These are phyloP conservation scores for Xylaria sp. DNA, from an alignment of 2,329 filamentous ascomycete genomes.

Conservation along the genomic window DNA sequence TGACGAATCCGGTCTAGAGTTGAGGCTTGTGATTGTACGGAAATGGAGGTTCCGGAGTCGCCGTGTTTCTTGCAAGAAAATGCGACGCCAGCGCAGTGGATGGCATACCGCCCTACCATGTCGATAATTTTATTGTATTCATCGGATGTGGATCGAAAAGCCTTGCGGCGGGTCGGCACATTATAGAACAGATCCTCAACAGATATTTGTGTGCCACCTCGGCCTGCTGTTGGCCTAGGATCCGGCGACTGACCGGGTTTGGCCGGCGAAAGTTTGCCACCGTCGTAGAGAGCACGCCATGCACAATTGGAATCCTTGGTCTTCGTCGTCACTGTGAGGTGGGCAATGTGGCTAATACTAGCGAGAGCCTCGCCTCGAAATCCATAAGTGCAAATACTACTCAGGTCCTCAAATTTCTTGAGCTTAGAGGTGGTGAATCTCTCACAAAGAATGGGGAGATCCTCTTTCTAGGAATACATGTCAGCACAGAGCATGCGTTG, in stretches of 20 bases:
- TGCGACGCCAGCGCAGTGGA: conserved; percentile 89
- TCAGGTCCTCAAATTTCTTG: conserved; percentile 90
- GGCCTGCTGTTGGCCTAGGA: conserved; percentile 87
- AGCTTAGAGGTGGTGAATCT: conserved; percentile 97
- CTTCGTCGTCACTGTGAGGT: conserved; percentile 93
- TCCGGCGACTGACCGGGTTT: conserved; percentile 90
- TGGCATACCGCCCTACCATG: conserved; percentile 89
- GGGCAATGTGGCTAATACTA: conserved; percentile 98
- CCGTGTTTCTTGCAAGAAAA: conserved; percentile 98
- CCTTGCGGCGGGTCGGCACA: conserved; percentile 84
- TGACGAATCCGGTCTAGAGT: conserved; percentile 87
- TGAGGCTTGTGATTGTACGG: conserved; percentile 77
- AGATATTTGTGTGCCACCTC: conserved; percentile 91
- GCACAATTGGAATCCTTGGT: conserved; percentile 88
- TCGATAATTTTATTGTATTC: conserved; percentile 99
- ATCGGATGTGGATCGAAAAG: conserved; percentile 90
- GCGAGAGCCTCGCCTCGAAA: conserved; percentile 96
- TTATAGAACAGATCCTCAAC: conserved; percentile 99
- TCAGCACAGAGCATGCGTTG: conserved; percentile 36
- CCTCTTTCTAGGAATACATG: conserved; percentile 73
- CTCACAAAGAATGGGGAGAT: conserved; percentile 90
- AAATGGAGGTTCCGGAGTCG: conserved; percentile 83
- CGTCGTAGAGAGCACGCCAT: conserved; percentile 88
- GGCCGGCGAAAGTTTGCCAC: conserved; percentile 80
- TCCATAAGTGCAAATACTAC: conserved; percentile 93